A percentile compares a stretch with the other conserved stretches of the same genome.
phyloP scores from a whole-genome alignment of 2,329 filamentous ascomycete species.

The Aspergillus tamarii region DNA sequence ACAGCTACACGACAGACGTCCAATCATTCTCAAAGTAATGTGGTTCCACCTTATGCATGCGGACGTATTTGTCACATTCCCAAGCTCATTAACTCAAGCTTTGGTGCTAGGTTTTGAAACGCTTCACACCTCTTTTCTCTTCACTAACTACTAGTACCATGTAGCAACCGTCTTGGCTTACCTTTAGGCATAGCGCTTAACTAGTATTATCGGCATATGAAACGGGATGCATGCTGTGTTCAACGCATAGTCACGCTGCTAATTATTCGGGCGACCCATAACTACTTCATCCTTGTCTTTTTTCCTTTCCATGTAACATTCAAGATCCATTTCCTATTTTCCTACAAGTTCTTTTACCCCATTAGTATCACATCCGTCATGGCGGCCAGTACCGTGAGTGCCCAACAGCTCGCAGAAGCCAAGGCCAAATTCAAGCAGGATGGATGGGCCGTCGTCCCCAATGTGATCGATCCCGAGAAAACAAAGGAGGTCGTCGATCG shows the following conservation, averaged over 20 bases:
- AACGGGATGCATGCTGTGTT: neutral
- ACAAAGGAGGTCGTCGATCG: neutral
- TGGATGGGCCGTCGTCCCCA: constrained; percentile 3
- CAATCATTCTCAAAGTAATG: neutral
- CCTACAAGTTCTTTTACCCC: neutral
- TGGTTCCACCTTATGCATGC: neutral
- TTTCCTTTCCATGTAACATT: neutral
- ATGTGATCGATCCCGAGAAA: neutral
- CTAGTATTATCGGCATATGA: neutral
- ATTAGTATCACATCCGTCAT: neutral
- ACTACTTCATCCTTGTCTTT: neutral
- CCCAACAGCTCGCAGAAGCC: neutral
- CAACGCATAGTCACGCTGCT: neutral
- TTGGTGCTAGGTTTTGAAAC: neutral
- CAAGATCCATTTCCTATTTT: neutral
- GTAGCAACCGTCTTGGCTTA: too few relatives aligned
- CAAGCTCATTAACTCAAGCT: neutral
- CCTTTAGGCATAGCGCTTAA: too few relatives aligned
- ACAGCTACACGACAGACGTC: neutral
- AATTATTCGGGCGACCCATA: neutral
- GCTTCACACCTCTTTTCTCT: neutral
- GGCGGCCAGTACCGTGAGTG: neutral
- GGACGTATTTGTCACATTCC: neutral
- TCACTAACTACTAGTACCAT: neutral
- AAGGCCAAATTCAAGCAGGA: constrained; percentile 5